Conservation (phyloP, 2,329 filamentous ascomycete genomes). For the Lachnellula subtilissima region DNA sequence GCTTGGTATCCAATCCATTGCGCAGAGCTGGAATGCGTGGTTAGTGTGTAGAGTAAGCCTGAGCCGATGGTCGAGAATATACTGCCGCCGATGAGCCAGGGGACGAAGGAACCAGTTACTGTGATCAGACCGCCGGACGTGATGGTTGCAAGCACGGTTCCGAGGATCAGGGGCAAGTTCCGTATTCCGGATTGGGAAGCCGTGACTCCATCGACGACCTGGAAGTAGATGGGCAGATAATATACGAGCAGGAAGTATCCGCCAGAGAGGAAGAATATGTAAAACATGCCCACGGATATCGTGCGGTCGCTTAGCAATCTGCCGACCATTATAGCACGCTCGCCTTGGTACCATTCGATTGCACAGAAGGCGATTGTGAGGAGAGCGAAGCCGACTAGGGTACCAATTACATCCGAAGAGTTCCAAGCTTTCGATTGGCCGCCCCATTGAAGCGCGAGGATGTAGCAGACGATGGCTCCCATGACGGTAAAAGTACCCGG, state of each 20-base stretch:
- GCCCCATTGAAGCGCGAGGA: conserved; percentile 46
- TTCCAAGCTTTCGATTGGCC: conserved; percentile 42
- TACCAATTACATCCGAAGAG: conserved; percentile 38
- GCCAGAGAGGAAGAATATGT: conserved; percentile 40
- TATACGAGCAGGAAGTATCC: conserved; percentile 42
- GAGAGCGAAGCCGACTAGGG: conserved; percentile 36
- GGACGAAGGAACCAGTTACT: conserved; percentile 33
- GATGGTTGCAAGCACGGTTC: conserved; percentile 32
- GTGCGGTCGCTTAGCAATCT: conserved; percentile 40
- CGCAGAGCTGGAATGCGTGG: conserved; percentile 40
- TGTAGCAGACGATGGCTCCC: conserved; percentile 38
- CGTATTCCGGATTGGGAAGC: conserved; percentile 32
- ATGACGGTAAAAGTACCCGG: conserved; percentile 42
- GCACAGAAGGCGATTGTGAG: conserved; percentile 33
- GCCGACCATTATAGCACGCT: conserved; percentile 46
- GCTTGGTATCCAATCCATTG: conserved; percentile 57
- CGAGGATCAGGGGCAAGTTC: conserved; percentile 36
- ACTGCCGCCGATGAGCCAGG: conserved; percentile 31
- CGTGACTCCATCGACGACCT: conserved; percentile 35
- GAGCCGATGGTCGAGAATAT: conserved; percentile 35
- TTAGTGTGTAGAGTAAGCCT: conserved; percentile 53
- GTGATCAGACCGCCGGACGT: conserved; percentile 32
- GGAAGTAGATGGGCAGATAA: conserved; percentile 49
- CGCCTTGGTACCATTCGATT: conserved; percentile 40
- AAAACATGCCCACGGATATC: conserved; percentile 39